A percentile compares a stretch with the other conserved stretches of the same genome.
phyloP scores from a whole-genome alignment of 2,329 filamentous ascomycete genomes.

The Botrytis byssoidea region DNA sequence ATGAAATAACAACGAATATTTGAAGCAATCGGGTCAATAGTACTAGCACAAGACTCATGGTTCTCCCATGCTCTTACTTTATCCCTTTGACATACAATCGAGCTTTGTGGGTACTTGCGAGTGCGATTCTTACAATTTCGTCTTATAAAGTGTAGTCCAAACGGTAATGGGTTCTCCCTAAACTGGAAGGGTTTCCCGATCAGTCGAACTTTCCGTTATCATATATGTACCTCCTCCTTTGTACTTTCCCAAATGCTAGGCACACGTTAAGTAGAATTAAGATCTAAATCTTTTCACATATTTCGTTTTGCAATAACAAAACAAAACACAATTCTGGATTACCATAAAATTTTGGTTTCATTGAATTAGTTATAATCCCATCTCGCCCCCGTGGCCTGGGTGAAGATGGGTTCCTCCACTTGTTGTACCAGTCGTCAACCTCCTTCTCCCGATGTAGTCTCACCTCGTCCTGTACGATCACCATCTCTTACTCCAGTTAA shows the following conservation, averaged over 20 bases:
- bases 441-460: constrained; percentile 36
- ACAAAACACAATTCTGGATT: not conserved
- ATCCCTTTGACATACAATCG: too few species aligned
- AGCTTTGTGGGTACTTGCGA: too few species aligned
- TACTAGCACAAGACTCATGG: not conserved
- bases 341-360: constrained; percentile 5
- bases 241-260: not conserved
- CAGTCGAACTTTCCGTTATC: not conserved
- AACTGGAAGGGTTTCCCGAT: not conserved
- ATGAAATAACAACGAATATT: not conserved
- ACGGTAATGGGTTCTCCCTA: not conserved
- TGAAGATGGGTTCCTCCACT: constrained; percentile 19
- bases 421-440: constrained; percentile 36
- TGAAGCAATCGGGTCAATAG: not conserved
- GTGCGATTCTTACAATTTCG: not conserved
- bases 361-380: not conserved
- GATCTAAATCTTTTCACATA: not conserved
- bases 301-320: not conserved
- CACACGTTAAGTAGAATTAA: not conserved
- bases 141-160: not conserved
- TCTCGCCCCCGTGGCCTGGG: constrained; percentile 1
- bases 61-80: not conserved
- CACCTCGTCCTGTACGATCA: constrained; percentile 30
- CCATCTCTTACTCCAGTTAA: constrained; percentile 14
- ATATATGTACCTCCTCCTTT: not conserved